Percentiles rank a stretch among this genome's conserved stretches.
These are phyloP conservation scores for Backusella parvicylindrica DNA, from an alignment of 192 early-diverging fungal species.

Conservation along the genomic window DNA sequence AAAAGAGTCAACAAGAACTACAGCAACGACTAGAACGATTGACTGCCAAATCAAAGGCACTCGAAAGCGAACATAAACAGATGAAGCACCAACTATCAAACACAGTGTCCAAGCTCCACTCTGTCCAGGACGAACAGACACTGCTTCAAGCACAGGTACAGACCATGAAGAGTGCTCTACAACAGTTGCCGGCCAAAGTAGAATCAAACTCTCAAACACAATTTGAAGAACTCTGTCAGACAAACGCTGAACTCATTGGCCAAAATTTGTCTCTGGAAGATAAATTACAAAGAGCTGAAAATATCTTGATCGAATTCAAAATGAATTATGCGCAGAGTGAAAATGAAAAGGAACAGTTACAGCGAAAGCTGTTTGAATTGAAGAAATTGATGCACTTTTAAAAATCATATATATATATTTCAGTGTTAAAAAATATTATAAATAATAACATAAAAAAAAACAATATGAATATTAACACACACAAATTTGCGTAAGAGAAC, in stretches of 20 bases:
- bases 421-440: neutral
- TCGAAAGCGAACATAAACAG: conserved; percentile 72
- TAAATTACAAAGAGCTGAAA: conserved; percentile 56
- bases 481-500: no score
- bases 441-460: neutral
- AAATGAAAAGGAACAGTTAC: conserved; percentile 70
- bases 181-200: conserved; percentile 47
- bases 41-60: conserved; percentile 50
- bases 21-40: conserved; percentile 53
- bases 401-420: neutral
- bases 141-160: conserved; percentile 48
- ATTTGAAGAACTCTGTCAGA: conserved; percentile 71
- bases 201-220: conserved; percentile 61
- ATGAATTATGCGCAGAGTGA: conserved; percentile 82
- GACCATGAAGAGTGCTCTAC: conserved; percentile 54
- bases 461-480: no score
- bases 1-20: conserved; percentile 61
- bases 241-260: conserved; percentile 78
- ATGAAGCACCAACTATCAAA: conserved; percentile 61
- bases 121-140: conserved; percentile 43
- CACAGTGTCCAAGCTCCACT: conserved; percentile 47
- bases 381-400: conserved; percentile 29
- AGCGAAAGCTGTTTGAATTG: conserved; percentile 35
- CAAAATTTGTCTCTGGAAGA: conserved; percentile 65
- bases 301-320: conserved; percentile 59